Evolutionary conservation across 768 basidiomycete genomes (phyloP).

Genomic region (Suillus bovinus): DNA sequence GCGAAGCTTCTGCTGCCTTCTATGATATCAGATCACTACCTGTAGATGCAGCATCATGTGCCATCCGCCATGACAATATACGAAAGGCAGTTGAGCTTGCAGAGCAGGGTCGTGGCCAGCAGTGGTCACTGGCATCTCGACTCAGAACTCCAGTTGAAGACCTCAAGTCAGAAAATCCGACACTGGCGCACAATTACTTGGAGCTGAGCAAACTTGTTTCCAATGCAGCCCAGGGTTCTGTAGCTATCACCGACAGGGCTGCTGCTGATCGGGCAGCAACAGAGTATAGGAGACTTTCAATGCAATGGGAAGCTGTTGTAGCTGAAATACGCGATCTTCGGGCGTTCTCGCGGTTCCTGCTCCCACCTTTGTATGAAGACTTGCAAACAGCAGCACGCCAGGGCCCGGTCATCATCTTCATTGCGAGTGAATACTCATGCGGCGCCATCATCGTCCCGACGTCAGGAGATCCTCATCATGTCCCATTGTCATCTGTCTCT

Average conservation of each 20-base stretch:
- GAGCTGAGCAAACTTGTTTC: neutral
- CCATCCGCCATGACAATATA: conserved; percentile 10
- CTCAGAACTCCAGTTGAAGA: conserved; percentile 19
- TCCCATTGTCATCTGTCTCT: neutral
- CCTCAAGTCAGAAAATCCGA: neutral
- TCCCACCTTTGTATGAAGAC: neutral
- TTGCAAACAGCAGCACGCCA: neutral
- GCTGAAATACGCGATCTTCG: neutral
- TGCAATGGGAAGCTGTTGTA: neutral
- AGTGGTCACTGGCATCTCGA: conserved; percentile 29
- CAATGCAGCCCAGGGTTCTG: neutral
- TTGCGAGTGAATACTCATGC: neutral
- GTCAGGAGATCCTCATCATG: neutral
- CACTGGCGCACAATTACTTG: neutral
- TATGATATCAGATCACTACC: neutral
- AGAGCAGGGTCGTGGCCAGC: conserved; percentile 21
- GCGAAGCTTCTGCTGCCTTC: neutral
- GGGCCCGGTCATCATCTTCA: neutral
- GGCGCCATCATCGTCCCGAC: neutral
- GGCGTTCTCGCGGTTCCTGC: neutral
- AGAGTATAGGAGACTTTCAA: neutral
- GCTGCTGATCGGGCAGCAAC: neutral
- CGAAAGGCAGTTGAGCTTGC: conserved; percentile 26
- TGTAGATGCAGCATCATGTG: conserved; percentile 14
- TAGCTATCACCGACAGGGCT: neutral